These are phyloP conservation scores for Pueraria montana DNA, from an alignment of 306 rosid genomes.

Conservation along the genomic window DNA sequence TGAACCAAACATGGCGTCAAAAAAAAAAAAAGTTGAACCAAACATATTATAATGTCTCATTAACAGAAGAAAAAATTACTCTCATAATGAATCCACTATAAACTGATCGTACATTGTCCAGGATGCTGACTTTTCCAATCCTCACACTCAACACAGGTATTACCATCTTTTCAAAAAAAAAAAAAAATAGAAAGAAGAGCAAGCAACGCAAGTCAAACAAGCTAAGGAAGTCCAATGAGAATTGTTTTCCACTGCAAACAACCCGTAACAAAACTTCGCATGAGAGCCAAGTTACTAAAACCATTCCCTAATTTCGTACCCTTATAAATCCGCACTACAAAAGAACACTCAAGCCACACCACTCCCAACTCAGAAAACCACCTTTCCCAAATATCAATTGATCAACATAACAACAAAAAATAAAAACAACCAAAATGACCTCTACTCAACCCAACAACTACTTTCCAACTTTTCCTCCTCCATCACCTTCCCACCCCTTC, in stretches of 20 bases:
- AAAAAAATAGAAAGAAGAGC: neutral
- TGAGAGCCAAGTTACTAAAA: too few relatives aligned
- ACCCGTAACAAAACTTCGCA: slow-evolving; percentile 63
- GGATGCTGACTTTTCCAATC: slow-evolving; percentile 3
- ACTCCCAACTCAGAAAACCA: slow-evolving; percentile 1
- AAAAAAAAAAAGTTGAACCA: too few relatives aligned
- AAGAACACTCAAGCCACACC: slow-evolving; percentile 42
- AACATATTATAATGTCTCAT: too few relatives aligned
- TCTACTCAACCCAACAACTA: slow-evolving; percentile 48
- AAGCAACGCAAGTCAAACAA: slow-evolving; percentile 35
- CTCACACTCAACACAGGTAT: too few relatives aligned
- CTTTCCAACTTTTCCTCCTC: slow-evolving; percentile 58
- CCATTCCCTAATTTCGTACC: too few relatives aligned
- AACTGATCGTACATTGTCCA: neutral
- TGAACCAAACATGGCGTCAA: too few relatives aligned
- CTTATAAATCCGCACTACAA: slow-evolving; percentile 58
- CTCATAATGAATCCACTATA: neutral
- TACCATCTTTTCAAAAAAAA: too few relatives aligned
- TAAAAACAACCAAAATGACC: slow-evolving; percentile 57
- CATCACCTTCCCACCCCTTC: slow-evolving; percentile 47
- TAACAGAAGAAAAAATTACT: too few relatives aligned
- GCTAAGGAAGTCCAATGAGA: slow-evolving; percentile 42
- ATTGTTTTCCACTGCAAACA: slow-evolving; percentile 78
- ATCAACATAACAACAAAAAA: neutral
- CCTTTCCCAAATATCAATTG: neutral